Base-by-base conservation (phyloP, 140 eudicot genomes). In the Erigeron philadelphicus region DNA sequence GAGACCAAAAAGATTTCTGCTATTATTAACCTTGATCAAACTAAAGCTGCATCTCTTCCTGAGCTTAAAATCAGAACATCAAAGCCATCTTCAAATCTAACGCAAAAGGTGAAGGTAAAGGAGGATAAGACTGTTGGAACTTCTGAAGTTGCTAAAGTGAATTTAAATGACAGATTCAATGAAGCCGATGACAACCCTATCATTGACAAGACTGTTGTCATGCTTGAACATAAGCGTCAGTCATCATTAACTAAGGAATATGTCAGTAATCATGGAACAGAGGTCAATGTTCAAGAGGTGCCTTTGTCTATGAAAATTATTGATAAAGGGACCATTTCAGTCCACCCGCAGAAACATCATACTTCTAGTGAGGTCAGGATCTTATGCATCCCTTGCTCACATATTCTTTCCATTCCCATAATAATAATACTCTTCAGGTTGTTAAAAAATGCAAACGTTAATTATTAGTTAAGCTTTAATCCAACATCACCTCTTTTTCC, bases 191-290 rank as follows among this genome's bases (percentile, higher is more conserved):
- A 82, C 48, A 88, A 66, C 76, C 84, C 89, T 42, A 75, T 88
- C 11, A 81, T 92, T 64, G 98, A 86, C 60, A 92, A 92, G 85
- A 81, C 78, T 75, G 88, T 90, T 67, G 93, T 88, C 43, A 85
- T 86, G 90, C 85, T 88, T 48, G 95, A 88, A 79, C 25, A 76
- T 68, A 86, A 86, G 80, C 86, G 80, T 82, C 86, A 86, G 76
- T 82, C 87, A 55, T 73, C 86, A 35, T 21, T 66, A 72, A 63
- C 81, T 44, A 77, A 48, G 54, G 68, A 16, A 65, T 69, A 70
- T 54, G 56, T 16, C 13, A 64, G 69, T 72, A 48, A 61, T 70
- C 65, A 46, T 75, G 77, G 50, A 61, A 71, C 45, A 45, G 80
- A 64, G 68, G 83, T 73, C 64, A 76, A 72, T 66, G 46, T 23